phyloP scores from a whole-genome alignment of 2,329 filamentous ascomycete species.

The Sarocladium strictum region DNA sequence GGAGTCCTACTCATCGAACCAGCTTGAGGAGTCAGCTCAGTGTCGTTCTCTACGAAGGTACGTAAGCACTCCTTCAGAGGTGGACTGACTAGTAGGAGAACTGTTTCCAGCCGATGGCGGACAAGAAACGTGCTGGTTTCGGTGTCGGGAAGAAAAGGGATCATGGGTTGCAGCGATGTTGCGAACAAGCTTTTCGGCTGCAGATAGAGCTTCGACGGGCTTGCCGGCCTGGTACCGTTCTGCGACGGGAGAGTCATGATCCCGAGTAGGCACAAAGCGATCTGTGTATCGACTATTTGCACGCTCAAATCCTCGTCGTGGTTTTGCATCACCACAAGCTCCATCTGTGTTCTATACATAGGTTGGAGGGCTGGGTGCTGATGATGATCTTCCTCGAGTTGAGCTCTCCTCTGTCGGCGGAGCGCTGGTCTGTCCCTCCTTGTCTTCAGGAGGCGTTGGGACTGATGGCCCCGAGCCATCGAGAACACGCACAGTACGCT shows the following conservation, averaged over 20 bases:
- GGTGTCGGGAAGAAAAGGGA: constrained; percentile 31
- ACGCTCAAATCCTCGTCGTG: constrained; percentile 9
- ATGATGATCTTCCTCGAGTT: constrained; percentile 4
- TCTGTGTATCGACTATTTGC: constrained; percentile 23
- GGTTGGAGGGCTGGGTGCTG: not conserved
- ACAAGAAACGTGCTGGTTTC: not conserved
- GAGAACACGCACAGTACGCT: not conserved
- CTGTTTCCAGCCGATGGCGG: not conserved
- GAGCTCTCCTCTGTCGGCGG: not conserved
- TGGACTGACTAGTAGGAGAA: not conserved
- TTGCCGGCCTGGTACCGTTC: constrained; percentile 44
- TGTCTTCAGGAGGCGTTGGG: not conserved
- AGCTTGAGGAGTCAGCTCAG: not conserved
- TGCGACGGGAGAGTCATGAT: constrained; percentile 24
- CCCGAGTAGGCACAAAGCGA: constrained; percentile 44
- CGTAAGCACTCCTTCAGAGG: not conserved
- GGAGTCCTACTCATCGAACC: not conserved
- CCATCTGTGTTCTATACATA: constrained; percentile 7
- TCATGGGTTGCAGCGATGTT: constrained; percentile 34
- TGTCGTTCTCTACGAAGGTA: too few relatives aligned
- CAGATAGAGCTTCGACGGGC: constrained; percentile 33
- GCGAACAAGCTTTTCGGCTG: constrained; percentile 38
- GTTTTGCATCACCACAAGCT: not conserved
- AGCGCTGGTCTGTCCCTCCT: not conserved
- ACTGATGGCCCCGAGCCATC: not conserved